These are phyloP conservation scores for Plantago major DNA, from an alignment of 257 asterid species.

Conservation along the genomic window DNA sequence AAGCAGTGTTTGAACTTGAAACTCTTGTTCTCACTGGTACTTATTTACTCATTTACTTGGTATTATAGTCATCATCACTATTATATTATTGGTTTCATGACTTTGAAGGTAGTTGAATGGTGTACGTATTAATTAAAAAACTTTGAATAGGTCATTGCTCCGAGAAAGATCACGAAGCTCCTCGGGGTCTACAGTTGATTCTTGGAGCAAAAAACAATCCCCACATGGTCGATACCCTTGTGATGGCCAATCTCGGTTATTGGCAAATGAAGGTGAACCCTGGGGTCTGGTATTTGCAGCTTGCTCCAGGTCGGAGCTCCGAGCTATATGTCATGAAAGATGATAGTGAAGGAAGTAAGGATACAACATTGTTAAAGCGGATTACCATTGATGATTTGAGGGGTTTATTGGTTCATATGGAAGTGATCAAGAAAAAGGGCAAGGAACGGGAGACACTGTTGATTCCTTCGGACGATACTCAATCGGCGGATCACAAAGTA, in stretches of 20 bases:
- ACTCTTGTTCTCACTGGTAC: constrained; percentile 96
- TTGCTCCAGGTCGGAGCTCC: constrained; percentile 96
- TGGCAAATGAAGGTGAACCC: constrained; percentile 99
- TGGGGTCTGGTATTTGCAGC: constrained; percentile 96
- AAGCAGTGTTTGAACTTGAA: constrained; percentile 95
- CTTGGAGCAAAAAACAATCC: constrained; percentile 87
- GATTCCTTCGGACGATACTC: constrained; percentile 56
- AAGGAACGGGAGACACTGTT: constrained; percentile 77
- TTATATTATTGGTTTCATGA: not conserved
- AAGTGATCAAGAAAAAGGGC: constrained; percentile 86
- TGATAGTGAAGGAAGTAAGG: constrained; percentile 51
- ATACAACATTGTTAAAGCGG: constrained; percentile 53
- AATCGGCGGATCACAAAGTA: constrained; percentile 38
- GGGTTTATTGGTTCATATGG: constrained; percentile 86
- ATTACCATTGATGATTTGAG: constrained; percentile 78
- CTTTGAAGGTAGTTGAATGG: not conserved
- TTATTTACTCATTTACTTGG: constrained; percentile 1
- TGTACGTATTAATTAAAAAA: not conserved
- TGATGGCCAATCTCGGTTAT: constrained; percentile 98
- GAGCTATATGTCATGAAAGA: constrained; percentile 85
- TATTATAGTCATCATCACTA: not conserved
- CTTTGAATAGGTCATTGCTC: constrained; percentile 83
- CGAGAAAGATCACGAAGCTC: constrained; percentile 95
- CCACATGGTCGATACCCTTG: constrained; percentile 93
- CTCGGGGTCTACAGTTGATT: constrained; percentile 92